A percentile compares a stretch with the other conserved stretches of the same genome.
Evolutionary conservation across 768 basidiomycete species (phyloP).

Genomic region (Rickenella mellea): DNA sequence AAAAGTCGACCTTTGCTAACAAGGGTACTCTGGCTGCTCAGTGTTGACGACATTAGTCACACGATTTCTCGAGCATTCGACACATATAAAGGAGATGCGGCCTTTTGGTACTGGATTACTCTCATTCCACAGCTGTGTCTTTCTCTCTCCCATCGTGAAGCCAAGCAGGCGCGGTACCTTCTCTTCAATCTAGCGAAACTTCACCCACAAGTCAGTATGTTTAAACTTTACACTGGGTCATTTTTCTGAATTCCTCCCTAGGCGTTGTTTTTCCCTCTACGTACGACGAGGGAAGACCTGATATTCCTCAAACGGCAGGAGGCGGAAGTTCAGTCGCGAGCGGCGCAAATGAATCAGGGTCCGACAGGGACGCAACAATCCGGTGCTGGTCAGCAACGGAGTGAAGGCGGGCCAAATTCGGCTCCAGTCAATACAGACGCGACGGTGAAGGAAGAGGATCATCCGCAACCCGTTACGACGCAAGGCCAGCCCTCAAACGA

Average conservation of each 20-base stretch:
- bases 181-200: slow-evolving; percentile 83
- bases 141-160: slow-evolving; percentile 85
- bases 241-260: slow-evolving; percentile 20
- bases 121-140: slow-evolving; percentile 88
- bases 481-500: slow-evolving; percentile 1
- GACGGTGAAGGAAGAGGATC: slow-evolving; percentile 10
- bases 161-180: slow-evolving; percentile 85
- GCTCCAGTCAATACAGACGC: slow-evolving; percentile 12
- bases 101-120: slow-evolving; percentile 99
- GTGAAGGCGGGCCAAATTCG: slow-evolving; percentile 10
- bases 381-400: slow-evolving; percentile 9
- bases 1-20: slow-evolving; percentile 89
- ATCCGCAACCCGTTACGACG: slow-evolving; percentile 25
- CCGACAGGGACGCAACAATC: not conserved
- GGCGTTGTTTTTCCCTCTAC: slow-evolving; percentile 92
- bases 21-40: slow-evolving; percentile 92
- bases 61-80: slow-evolving; percentile 80
- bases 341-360: not conserved
- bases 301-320: slow-evolving; percentile 33
- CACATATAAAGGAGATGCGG: slow-evolving; percentile 91
- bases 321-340: slow-evolving; percentile 17
- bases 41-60: slow-evolving; percentile 72
- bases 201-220: slow-evolving; percentile 73
- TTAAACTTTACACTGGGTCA: not conserved
- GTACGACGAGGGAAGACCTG: slow-evolving; percentile 75